phyloP scores from a whole-genome alignment of 129 eudicot genomes.

The Flaveria bidentis region DNA sequence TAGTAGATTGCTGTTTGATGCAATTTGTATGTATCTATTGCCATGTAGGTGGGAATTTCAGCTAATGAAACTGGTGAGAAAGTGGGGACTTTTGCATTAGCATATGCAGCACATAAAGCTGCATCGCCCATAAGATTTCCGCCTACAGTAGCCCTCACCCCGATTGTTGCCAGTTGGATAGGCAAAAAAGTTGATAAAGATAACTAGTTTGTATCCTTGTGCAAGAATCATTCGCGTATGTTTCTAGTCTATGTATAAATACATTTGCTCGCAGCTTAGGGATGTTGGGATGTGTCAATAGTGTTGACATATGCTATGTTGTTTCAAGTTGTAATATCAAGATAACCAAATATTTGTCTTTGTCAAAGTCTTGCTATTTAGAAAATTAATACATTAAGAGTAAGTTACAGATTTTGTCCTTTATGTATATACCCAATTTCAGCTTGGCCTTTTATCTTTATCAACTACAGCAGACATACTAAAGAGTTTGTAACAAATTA shows the following conservation, averaged over 20 bases:
- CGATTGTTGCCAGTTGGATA: constrained; percentile 95
- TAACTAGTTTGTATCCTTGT: constrained; percentile 28
- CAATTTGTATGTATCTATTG: not conserved
- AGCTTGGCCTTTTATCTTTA: no score
- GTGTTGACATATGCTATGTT: not conserved
- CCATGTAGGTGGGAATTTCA: constrained; percentile 79
- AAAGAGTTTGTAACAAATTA: no score
- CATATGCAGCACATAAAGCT: constrained; percentile 99
- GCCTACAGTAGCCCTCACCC: constrained; percentile 95
- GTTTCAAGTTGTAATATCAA: not conserved
- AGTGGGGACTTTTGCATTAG: constrained; percentile 98
- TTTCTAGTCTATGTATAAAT: constrained; percentile 26
- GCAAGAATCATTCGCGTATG: constrained; percentile 4
- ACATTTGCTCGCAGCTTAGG: constrained; percentile 16
- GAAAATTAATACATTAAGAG: no score
- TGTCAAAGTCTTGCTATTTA: not conserved
- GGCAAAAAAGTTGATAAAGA: constrained; percentile 76
- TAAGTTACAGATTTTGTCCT: no score
- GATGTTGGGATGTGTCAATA: not conserved
- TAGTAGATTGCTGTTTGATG: not conserved
- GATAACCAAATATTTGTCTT: not conserved
- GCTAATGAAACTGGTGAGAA: constrained; percentile 77
- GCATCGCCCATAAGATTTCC: constrained; percentile 98
- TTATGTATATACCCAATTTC: no score
- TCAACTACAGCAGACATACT: no score